Percentiles rank a stretch among this genome's conserved stretches.
Evolutionary conservation across 768 basidiomycete genomes (phyloP).

Genomic region (Psilocybe sp.): DNA sequence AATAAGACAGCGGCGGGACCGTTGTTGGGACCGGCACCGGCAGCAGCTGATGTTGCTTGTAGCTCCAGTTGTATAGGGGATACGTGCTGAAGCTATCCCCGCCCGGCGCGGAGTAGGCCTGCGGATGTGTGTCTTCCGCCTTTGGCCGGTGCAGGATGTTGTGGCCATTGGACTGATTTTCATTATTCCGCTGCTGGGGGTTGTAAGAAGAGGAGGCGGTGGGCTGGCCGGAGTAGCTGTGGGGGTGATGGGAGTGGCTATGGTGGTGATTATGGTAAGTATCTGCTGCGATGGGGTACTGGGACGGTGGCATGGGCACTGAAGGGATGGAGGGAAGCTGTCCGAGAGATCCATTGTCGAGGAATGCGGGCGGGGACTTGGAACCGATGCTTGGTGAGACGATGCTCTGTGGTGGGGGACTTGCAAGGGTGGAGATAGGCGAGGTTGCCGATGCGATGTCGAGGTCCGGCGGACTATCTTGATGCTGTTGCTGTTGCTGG

Average conservation of each 20-base stretch:
- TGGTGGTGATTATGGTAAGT: conserved; percentile 47
- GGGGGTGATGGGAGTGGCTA: conserved; percentile 38
- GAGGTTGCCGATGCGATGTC: conserved; percentile 38
- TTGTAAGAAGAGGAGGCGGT: conserved; percentile 33
- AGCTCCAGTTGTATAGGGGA: conserved; percentile 69
- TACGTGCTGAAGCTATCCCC: conserved; percentile 61
- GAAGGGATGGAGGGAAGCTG: conserved; percentile 37
- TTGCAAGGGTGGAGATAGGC: conserved; percentile 45
- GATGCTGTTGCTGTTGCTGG: conserved; percentile 28
- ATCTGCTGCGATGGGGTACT: conserved; percentile 70
- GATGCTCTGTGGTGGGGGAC: conserved; percentile 41
- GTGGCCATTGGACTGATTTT: conserved; percentile 23
- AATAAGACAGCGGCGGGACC: conserved; percentile 66
- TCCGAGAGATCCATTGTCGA: conserved; percentile 45
- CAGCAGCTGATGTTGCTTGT: conserved; percentile 55
- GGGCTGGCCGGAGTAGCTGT: conserved; percentile 39
- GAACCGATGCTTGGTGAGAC: conserved; percentile 44
- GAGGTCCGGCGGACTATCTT: conserved; percentile 30
- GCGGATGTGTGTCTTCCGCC: conserved; percentile 32
- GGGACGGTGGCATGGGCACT: conserved; percentile 57
- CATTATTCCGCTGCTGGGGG: conserved; percentile 25
- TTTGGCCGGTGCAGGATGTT: conserved; percentile 25
- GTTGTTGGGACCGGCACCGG: conserved; percentile 42
- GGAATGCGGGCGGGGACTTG: conserved; percentile 47
- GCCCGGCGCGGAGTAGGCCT: conserved; percentile 32